phyloP scores from a whole-genome alignment of 805 yeast species.

The Spathaspora arborariae region DNA sequence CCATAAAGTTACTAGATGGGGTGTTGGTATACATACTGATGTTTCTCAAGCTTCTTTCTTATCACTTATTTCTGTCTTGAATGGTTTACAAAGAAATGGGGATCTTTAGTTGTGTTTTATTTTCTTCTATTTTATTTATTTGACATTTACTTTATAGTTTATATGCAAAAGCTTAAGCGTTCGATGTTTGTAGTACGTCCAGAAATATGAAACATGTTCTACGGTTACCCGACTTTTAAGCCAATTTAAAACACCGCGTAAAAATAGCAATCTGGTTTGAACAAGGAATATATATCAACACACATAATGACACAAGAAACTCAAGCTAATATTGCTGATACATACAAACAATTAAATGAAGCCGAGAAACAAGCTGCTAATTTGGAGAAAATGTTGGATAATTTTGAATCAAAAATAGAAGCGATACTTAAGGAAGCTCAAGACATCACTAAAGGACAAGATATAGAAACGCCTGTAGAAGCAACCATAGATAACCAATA shows the following conservation, averaged over 20 bases:
- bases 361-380: conserved; percentile 63
- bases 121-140: not conserved
- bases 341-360: conserved; percentile 57
- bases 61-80: conserved; percentile 63
- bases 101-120: conserved; percentile 4
- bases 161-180: not conserved
- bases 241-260: too few relatives aligned
- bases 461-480: not conserved
- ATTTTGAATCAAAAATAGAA: conserved; percentile 63
- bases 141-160: not conserved
- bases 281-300: not conserved
- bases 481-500: not conserved
- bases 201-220: too few relatives aligned
- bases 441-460: conserved; percentile 12
- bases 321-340: conserved; percentile 44
- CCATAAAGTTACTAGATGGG: conserved; percentile 58
- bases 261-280: not conserved
- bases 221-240: too few relatives aligned
- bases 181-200: not conserved
- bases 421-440: conserved; percentile 48
- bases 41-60: conserved; percentile 81
- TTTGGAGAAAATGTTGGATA: conserved; percentile 62
- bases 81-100: conserved; percentile 31
- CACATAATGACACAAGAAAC: conserved; percentile 25
- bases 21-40: conserved; percentile 89